Conservation (phyloP, 2,329 filamentous ascomycete species). For the Apiospora phragmitis region DNA sequence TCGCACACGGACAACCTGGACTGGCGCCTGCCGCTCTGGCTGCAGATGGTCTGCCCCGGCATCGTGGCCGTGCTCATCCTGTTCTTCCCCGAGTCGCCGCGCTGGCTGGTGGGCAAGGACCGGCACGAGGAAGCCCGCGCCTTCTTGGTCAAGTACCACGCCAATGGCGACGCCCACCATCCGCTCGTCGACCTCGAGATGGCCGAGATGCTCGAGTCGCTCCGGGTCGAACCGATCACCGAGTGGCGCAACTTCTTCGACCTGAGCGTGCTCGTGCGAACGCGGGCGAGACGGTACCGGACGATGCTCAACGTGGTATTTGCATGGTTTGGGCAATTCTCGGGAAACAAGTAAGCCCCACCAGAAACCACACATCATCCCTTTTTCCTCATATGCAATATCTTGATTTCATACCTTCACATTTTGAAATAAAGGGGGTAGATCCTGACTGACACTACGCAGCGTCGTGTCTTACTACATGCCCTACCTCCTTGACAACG, state of each 20-base stretch:
- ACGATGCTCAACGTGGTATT: constrained; percentile 41
- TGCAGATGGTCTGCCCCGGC: constrained; percentile 34
- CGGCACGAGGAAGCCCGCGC: constrained; percentile 35
- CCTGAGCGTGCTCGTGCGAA: constrained; percentile 35
- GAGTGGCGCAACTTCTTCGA: constrained; percentile 39
- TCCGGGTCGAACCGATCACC: constrained; percentile 33
- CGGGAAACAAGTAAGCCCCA: constrained; percentile 35
- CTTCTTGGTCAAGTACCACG: constrained; percentile 41
- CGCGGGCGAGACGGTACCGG: constrained; percentile 36
- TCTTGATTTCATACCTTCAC: no score
- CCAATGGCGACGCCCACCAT: constrained; percentile 40
- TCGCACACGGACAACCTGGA: constrained; percentile 28
- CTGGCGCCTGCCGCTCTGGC: constrained; percentile 36
- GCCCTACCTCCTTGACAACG: constrained; percentile 38
- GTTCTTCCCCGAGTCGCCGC: constrained; percentile 37
- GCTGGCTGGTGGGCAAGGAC: constrained; percentile 35
- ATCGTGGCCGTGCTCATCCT: constrained; percentile 31
- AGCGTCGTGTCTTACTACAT: constrained; percentile 40
- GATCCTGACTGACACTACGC: no score
- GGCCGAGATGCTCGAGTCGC: constrained; percentile 39
- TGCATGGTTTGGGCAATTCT: constrained; percentile 43
- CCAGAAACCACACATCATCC: background rate
- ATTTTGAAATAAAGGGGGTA: no score
- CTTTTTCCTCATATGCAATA: background rate
- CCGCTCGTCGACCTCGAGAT: constrained; percentile 43